These are phyloP conservation scores for Coemansia sp. DNA, from an alignment of 192 early-diverging fungal genomes.

Conservation along the genomic window DNA sequence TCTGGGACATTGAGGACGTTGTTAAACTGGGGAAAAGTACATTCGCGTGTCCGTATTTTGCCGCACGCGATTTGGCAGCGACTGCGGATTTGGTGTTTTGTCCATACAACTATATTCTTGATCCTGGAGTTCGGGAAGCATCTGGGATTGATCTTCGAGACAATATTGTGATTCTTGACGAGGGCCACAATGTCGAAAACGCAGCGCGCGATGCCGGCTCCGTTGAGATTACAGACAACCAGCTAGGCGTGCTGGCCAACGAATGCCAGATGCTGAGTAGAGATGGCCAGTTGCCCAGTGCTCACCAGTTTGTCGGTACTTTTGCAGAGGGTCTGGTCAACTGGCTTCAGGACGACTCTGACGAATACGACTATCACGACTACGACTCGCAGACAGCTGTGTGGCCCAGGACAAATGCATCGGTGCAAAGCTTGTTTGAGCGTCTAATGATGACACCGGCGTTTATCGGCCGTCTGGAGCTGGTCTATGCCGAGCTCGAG, in stretches of 20 bases:
- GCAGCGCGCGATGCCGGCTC: constrained; percentile 58
- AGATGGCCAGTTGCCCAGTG: background rate
- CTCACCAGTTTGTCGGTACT: constrained; percentile 16
- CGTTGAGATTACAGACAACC: constrained; percentile 46
- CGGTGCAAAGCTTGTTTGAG: constrained; percentile 13
- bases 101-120: constrained; percentile 68
- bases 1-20: constrained; percentile 67
- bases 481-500: constrained; percentile 9
- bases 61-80: constrained; percentile 46
- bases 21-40: constrained; percentile 36
- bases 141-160: constrained; percentile 53
- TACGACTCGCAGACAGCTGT: constrained; percentile 37
- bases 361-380: constrained; percentile 34
- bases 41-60: constrained; percentile 60
- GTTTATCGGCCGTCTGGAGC: constrained; percentile 4
- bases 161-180: constrained; percentile 62
- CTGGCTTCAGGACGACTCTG: constrained; percentile 24
- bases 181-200: constrained; percentile 68
- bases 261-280: constrained; percentile 44
- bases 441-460: constrained; percentile 21
- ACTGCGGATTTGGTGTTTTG: constrained; percentile 62
- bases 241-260: constrained; percentile 23
- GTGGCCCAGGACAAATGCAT: constrained; percentile 26
- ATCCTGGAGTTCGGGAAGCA: constrained; percentile 57
- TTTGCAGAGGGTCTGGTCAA: constrained; percentile 17